phyloP scores from a whole-genome alignment of 1,284 basidiomycete genomes.

The Anthracocystis panici-leucophaei region DNA sequence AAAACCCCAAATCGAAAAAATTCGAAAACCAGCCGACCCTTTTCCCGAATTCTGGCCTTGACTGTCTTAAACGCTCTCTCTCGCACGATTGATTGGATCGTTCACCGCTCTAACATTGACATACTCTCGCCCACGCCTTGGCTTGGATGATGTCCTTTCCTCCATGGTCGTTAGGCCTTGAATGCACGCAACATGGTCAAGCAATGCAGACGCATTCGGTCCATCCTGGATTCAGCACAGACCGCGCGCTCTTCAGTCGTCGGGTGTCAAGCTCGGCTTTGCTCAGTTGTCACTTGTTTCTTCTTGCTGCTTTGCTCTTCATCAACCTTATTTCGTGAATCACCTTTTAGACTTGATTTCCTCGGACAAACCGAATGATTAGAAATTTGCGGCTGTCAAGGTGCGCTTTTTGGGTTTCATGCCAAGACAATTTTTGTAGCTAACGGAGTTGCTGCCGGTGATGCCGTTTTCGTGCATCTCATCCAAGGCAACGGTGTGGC shows the following conservation, averaged over 20 bases:
- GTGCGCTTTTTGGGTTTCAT: neutral
- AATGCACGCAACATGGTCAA: too few relatives aligned
- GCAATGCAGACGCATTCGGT: too few relatives aligned
- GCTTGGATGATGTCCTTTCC: too few relatives aligned
- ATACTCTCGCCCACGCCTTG: neutral
- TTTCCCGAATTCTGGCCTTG: neutral
- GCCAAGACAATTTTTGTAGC: too few relatives aligned
- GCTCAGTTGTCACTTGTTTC: too few relatives aligned
- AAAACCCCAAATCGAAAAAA: neutral
- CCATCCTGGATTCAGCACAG: too few relatives aligned
- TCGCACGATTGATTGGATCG: neutral
- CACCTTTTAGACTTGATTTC: too few relatives aligned
- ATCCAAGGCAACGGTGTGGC: neutral
- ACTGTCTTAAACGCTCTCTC: conserved; percentile 1
- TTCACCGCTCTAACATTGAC: neutral
- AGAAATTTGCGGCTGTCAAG: neutral
- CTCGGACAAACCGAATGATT: neutral
- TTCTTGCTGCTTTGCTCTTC: too few relatives aligned
- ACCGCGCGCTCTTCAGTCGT: too few relatives aligned
- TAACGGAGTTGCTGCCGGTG: conserved; percentile 1
- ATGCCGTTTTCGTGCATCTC: neutral
- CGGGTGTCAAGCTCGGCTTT: too few relatives aligned
- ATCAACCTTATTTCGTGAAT: neutral
- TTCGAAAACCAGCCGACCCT: conserved; percentile 4
- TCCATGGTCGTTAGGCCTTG: too few relatives aligned